Evolutionary conservation across 345 rosid genomes (phyloP), one percentile per base, ranked within the genome.

Genomic region (Melastoma malabathricum): DNA sequence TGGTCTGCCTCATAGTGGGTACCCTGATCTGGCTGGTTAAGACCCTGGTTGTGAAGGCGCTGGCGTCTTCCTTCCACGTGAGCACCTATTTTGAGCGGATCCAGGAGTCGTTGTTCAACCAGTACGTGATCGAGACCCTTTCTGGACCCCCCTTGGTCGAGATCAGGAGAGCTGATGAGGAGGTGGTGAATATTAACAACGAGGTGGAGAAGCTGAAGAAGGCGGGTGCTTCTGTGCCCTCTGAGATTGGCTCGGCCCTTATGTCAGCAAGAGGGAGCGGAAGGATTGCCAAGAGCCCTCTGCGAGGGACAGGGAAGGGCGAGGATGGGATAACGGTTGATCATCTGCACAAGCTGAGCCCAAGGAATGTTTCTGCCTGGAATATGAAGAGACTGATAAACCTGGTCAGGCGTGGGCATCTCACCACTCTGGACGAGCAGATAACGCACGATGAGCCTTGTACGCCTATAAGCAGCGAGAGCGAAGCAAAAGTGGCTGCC

Each of bases 301-400:
- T n/a, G n/a, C n/a, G n/a, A n/a, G n/a, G n/a, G n/a, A n/a, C n/a
- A n/a, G n/a, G 34, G 44, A 68, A 52, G 23, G 69, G 13, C 2
- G 71, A 65, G 2, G 55, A 55, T 0, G 80, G 75, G 55, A 81
- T 92, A 43, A 69, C 75, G 2, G 74, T 87, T 49, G 81, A 83
- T 17, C 68, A 81, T 27, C 54, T 92, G 55, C 94, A 84, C 16
- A 84, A 72, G 65, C 70, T 92, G 53, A 92, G 79, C 47, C 62
- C 65, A 10, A 78, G 74, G 79, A 92, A 92, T 22, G 52, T 92
- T 8, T 92, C 97, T 0, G 98, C 98, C 15, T 92, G 98, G 98
- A 87, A 81, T 50, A 92, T 92, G 98, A 92, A 92, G 78, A 81
- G 94, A 56, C 64, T 92, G 73, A 72, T 92, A 75, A 92, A 83